These are phyloP conservation scores for Malassezia slooffiae DNA, from an alignment of 1,284 basidiomycete genomes.

Conservation along the genomic window DNA sequence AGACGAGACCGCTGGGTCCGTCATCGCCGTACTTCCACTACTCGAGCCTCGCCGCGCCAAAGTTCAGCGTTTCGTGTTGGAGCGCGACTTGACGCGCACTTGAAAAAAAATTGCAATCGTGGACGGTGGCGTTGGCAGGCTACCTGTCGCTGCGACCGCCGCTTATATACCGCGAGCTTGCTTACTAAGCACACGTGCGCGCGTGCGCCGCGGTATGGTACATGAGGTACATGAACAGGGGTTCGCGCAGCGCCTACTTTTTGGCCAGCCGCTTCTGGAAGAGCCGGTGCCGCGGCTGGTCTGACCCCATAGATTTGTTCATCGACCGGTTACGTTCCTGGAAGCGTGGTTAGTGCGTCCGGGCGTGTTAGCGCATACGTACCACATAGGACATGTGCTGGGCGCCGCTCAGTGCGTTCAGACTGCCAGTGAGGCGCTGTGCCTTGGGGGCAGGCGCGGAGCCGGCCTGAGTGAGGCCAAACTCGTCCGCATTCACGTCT, in stretches of 20 bases:
- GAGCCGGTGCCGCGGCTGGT: constrained; percentile 30
- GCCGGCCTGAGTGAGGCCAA: constrained; percentile 10
- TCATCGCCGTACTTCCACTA: background rate
- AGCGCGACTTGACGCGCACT: background rate
- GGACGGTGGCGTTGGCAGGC: too few species aligned
- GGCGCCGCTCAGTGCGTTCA: constrained; percentile 45
- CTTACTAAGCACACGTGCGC: too few species aligned
- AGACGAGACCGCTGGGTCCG: constrained; percentile 10
- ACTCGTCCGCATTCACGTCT: constrained; percentile 56
- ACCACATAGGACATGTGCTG: constrained; percentile 47
- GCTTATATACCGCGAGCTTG: too few species aligned
- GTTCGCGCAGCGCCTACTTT: too few species aligned
- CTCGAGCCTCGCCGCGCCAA: background rate
- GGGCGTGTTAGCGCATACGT: constrained; percentile 1
- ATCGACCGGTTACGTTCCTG: constrained; percentile 42
- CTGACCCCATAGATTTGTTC: constrained; percentile 41
- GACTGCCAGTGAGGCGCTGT: constrained; percentile 36
- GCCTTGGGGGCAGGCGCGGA: constrained; percentile 22
- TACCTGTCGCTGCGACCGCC: too few species aligned
- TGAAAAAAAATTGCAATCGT: constrained; percentile 15
- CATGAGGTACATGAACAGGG: too few species aligned
- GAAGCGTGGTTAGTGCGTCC: too few species aligned
- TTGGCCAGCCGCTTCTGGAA: constrained; percentile 30
- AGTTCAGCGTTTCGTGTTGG: background rate
- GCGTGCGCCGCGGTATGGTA: too few species aligned